Evolutionary conservation across 257 asterid genomes (phyloP).

Genomic region (Jacaranda mimosifolia): DNA sequence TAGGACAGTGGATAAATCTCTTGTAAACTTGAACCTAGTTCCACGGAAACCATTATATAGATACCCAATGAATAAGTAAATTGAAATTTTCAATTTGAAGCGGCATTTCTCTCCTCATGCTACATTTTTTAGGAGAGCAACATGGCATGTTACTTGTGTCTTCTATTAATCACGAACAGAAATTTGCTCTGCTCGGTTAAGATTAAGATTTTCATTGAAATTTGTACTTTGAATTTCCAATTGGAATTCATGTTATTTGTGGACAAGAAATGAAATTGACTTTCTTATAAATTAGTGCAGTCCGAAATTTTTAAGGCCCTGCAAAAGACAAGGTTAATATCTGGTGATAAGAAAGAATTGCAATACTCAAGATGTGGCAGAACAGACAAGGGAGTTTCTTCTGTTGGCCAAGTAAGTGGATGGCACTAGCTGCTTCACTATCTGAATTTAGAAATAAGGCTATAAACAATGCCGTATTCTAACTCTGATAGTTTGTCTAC

Average conservation of each 20-base stretch:
- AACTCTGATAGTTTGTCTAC: conserved; percentile 11
- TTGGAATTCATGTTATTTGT: not conserved
- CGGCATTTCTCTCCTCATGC: conserved; percentile 1
- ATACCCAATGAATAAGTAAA: conserved; percentile 16
- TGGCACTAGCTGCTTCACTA: conserved; percentile 23
- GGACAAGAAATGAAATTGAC: conserved; percentile 25
- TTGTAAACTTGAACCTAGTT: conserved; percentile 7
- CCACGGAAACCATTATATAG: not conserved
- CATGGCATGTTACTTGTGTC: conserved; percentile 25
- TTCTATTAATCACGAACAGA: conserved; percentile 12
- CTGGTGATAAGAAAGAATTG: conserved; percentile 80
- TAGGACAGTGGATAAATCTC: not conserved
- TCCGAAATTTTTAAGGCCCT: conserved; percentile 93
- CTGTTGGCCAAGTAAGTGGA: conserved; percentile 90
- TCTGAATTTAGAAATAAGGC: conserved; percentile 22
- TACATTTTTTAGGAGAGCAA: conserved; percentile 15
- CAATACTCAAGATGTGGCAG: conserved; percentile 96
- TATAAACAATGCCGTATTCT: conserved; percentile 17
- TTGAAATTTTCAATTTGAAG: conserved; percentile 5
- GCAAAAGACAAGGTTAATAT: conserved; percentile 75
- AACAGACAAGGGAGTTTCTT: conserved; percentile 98
- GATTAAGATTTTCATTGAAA: conserved; percentile 10
- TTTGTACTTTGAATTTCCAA: not conserved
- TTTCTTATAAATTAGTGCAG: conserved; percentile 53
- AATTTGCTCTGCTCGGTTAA: conserved; percentile 14